Conservation (phyloP, 768 basidiomycete species). For the Phaffia australis region DNA sequence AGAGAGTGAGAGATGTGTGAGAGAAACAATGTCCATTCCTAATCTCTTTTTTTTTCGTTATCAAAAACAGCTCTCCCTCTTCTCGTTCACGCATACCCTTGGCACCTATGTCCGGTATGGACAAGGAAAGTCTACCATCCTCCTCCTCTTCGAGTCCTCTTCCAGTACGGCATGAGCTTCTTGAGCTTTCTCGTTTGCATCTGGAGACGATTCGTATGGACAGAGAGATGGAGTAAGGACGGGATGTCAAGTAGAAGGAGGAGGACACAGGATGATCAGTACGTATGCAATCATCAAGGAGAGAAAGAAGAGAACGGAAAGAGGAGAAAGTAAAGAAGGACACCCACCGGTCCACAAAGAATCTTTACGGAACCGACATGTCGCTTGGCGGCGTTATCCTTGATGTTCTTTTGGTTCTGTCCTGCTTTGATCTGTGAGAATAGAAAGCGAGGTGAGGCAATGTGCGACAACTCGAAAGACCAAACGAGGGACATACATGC, state of each 20-base stretch:
- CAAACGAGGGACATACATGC: conserved; percentile 14
- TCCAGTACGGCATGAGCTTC: conserved; percentile 21
- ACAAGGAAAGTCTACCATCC: conserved; percentile 12
- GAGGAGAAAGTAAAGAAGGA: neutral
- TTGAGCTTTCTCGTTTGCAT: conserved; percentile 24
- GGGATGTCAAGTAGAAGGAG: neutral
- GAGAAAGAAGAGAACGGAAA: neutral
- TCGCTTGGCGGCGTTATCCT: conserved; percentile 3
- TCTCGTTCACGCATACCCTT: too few relatives aligned
- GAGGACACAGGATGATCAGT: neutral
- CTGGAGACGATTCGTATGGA: neutral
- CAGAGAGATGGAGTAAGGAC: neutral
- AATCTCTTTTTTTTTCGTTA: too few relatives aligned
- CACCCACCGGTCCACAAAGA: conserved; percentile 15
- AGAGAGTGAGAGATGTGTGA: neutral
- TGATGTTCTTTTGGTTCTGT: conserved; percentile 12
- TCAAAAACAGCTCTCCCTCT: too few relatives aligned
- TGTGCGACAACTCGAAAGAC: neutral
- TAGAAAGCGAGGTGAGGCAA: neutral
- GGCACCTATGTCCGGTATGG: too few relatives aligned
- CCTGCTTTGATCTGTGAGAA: conserved; percentile 16
- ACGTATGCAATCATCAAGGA: neutral
- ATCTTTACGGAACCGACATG: neutral
- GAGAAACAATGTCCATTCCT: neutral
- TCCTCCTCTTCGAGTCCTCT: conserved; percentile 16